Evolutionary conservation across 2,329 filamentous ascomycete species (phyloP).

Genomic region (Hysterium pulicare): DNA sequence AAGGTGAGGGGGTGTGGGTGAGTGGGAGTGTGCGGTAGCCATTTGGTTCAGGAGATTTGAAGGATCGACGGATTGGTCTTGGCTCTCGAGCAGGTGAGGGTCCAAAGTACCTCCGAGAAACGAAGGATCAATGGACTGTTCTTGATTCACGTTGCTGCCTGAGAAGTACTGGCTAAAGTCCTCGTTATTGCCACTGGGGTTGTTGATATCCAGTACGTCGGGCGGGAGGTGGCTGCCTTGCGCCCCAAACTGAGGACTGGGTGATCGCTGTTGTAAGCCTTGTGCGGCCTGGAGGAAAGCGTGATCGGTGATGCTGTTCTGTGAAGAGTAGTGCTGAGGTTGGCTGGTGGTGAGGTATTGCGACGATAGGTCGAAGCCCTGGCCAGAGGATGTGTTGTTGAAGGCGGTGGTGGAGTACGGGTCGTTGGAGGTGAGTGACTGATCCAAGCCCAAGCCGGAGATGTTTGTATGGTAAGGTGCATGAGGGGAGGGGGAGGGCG

Average conservation of each 20-base stretch:
- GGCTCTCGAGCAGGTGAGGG: constrained; percentile 40
- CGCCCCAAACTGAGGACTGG: constrained; percentile 36
- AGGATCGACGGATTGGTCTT: constrained; percentile 45
- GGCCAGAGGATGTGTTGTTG: constrained; percentile 39
- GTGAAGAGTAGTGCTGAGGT: constrained; percentile 41
- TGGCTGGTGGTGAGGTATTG: constrained; percentile 48
- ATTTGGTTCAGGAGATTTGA: constrained; percentile 50
- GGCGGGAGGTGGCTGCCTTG: constrained; percentile 37
- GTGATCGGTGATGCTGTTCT: constrained; percentile 40
- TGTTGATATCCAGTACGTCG: constrained; percentile 32
- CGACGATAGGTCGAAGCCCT: constrained; percentile 34
- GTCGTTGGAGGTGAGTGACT: constrained; percentile 32
- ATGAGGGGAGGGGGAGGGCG: constrained; percentile 61
- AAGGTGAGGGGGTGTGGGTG: constrained; percentile 56
- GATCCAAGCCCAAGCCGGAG: constrained; percentile 56
- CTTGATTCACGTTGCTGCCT: constrained; percentile 48
- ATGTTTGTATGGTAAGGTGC: constrained; percentile 54
- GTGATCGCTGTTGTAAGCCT: constrained; percentile 54
- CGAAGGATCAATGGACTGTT: constrained; percentile 58
- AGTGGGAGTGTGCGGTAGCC: constrained; percentile 49
- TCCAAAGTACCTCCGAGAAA: constrained; percentile 52
- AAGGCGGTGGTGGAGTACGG: constrained; percentile 19
- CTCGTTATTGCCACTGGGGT: constrained; percentile 14
- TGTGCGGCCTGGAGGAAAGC: constrained; percentile 39
- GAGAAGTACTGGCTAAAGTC: constrained; percentile 53